phyloP scores from a whole-genome alignment of 805 yeast species.

The Vanderwaltozyma verrucispora region DNA sequence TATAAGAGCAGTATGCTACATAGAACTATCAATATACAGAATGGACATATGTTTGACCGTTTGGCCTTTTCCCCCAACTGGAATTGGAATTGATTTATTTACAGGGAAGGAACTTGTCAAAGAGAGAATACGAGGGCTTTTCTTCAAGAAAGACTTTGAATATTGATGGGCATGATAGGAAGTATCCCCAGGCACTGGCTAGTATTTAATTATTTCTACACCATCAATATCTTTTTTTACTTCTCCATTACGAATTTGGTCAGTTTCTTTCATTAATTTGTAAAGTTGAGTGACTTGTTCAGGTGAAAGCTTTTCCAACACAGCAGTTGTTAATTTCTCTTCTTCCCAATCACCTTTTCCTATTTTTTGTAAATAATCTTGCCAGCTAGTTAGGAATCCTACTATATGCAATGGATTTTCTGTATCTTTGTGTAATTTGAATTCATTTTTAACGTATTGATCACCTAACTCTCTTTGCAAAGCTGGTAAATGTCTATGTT shows the following conservation, averaged over 20 bases:
- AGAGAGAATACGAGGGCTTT: too few relatives aligned
- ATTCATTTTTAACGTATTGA: conserved; percentile 80
- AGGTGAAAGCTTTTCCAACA: conserved; percentile 75
- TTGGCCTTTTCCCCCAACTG: too few relatives aligned
- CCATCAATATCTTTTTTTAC: not conserved
- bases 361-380: conserved; percentile 57
- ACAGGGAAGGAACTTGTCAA: too few relatives aligned
- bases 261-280: conserved; percentile 68
- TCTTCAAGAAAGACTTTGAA: too few relatives aligned
- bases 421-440: conserved; percentile 66
- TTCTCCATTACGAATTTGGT: conserved; percentile 5
- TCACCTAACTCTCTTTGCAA: conserved; percentile 78
- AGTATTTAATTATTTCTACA: not conserved
- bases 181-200: too few relatives aligned
- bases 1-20: too few relatives aligned
- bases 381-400: conserved; percentile 93
- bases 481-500: conserved; percentile 59
- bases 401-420: conserved; percentile 91
- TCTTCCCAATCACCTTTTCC: conserved; percentile 55
- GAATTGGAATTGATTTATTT: too few relatives aligned
- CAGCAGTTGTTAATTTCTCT: conserved; percentile 48
- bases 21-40: too few relatives aligned
- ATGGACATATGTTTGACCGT: too few relatives aligned
- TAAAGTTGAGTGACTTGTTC: conserved; percentile 81
- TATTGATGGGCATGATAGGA: too few relatives aligned